Base-by-base conservation (phyloP, 306 rosid genomes). In the Biancaea sappan region DNA sequence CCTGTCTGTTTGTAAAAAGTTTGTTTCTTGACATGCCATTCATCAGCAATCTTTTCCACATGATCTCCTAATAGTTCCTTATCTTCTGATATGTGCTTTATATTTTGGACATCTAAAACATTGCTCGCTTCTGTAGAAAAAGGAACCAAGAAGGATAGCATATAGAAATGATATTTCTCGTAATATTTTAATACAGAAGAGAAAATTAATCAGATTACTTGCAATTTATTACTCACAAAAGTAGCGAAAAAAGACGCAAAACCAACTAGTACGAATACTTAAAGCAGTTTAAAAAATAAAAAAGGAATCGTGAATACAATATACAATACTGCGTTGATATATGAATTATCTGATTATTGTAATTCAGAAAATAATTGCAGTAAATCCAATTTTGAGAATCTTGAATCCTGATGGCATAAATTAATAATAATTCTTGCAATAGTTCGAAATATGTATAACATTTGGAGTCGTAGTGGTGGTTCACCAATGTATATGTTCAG, bases 1-100 rank as follows among this genome's bases (percentile, higher is more conserved):
- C 96, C 91, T 8, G 86, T 86, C 65, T 88, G 93, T 76, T 72
- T 74, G 79, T 71, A 74, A 60, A 93, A 86, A n/a, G 40, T 56
- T 62, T 84, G 84, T 72, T 72, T 84, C 82, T 91, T 86, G 52
- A 34, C 78, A 22, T 54, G 64, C 97, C 98, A 91, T 11, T 89
- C 82, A 70, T 84, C 68, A 1, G 43, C 76, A 67, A 85, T 84
- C 88, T 88, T 84, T 77, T 83, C 91, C 58, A 86, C 77, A 61
- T 31, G 65, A 70, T 89, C 90, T 77, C 94, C 96, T 26, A 86
- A 63, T 68, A 66, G 32, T 57, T 75, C 75, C 54, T 79, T 76
- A 19, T 84, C 82, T 75, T 86, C 83, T 46, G 89, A 50, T 73
- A 91, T 79, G 85, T 86, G 91, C 80, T 79, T 85, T 76, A 89